phyloP scores from a whole-genome alignment of 495 filamentous ascomycete genomes.

The Glarea lozoyensis region DNA sequence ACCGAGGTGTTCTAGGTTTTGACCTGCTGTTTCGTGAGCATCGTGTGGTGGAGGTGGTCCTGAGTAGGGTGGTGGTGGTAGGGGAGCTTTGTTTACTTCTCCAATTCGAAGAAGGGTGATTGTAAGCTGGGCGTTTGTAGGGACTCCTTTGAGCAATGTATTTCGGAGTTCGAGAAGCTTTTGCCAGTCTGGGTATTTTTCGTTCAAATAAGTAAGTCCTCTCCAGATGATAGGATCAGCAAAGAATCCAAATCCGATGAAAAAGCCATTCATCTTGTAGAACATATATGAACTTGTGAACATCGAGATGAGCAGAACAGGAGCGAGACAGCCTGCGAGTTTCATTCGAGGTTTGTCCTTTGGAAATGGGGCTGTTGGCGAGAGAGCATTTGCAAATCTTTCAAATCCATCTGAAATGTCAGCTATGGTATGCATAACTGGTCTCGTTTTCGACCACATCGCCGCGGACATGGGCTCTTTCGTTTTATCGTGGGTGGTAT shows the following conservation, averaged over 20 bases:
- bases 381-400: constrained; percentile 69
- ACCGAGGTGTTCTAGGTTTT: constrained; percentile 27
- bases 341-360: constrained; percentile 50
- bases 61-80: constrained; percentile 69
- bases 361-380: constrained; percentile 71
- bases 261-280: constrained; percentile 58
- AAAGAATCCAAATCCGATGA: constrained; percentile 67
- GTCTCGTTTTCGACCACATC: constrained; percentile 67
- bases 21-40: constrained; percentile 37
- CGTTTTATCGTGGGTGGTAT: constrained; percentile 62
- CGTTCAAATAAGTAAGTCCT: constrained; percentile 52
- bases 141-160: constrained; percentile 72
- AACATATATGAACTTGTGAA: constrained; percentile 66
- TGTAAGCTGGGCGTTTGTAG: constrained; percentile 81
- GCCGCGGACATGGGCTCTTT: constrained; percentile 74
- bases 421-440: constrained; percentile 66
- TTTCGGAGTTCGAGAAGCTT: constrained; percentile 49
- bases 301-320: constrained; percentile 46
- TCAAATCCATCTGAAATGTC: constrained; percentile 76
- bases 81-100: constrained; percentile 71
- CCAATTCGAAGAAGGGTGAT: constrained; percentile 79
- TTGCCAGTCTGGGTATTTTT: constrained; percentile 64
- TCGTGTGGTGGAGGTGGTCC: constrained; percentile 40
- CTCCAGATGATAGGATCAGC: constrained; percentile 63
- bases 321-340: constrained; percentile 50